These are phyloP conservation scores for Trichophyton benhamiae DNA, from an alignment of 2,329 filamentous ascomycete species.

Conservation along the genomic window DNA sequence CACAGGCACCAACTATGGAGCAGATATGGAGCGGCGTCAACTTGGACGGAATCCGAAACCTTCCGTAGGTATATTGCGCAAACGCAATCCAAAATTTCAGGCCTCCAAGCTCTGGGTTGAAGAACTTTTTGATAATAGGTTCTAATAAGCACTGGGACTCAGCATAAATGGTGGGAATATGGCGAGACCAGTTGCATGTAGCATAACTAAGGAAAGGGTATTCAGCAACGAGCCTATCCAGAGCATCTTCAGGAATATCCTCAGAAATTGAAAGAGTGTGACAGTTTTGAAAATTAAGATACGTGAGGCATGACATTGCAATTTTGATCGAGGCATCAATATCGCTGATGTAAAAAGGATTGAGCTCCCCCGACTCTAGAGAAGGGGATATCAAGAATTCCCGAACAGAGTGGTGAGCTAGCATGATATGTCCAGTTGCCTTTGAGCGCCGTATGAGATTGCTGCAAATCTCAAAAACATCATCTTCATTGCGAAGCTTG, in stretches of 20 bases:
- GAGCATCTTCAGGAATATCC: not conserved
- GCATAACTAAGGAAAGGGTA: not conserved
- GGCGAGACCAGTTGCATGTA: not conserved
- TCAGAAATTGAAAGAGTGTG: not conserved
- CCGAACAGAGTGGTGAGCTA: slow-evolving; percentile 1
- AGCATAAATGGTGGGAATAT: not conserved
- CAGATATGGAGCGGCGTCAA: not conserved
- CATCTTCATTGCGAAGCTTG: not conserved
- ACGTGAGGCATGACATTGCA: not conserved
- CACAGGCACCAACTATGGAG: not conserved
- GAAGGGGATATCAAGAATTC: not conserved
- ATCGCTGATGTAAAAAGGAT: not conserved
- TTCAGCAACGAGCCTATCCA: not conserved
- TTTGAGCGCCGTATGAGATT: not conserved
- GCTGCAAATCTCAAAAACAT: not conserved
- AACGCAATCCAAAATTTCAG: not conserved
- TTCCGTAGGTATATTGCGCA: not conserved
- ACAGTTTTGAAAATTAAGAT: not conserved
- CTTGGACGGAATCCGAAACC: not conserved
- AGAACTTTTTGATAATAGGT: not conserved
- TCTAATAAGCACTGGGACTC: not conserved
- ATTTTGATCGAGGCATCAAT: not conserved
- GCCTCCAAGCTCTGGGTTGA: not conserved
- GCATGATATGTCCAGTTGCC: not conserved
- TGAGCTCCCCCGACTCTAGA: not conserved